Conservation (phyloP, 2,329 filamentous ascomycete genomes). For the Pseudogymnoascus sp. region DNA sequence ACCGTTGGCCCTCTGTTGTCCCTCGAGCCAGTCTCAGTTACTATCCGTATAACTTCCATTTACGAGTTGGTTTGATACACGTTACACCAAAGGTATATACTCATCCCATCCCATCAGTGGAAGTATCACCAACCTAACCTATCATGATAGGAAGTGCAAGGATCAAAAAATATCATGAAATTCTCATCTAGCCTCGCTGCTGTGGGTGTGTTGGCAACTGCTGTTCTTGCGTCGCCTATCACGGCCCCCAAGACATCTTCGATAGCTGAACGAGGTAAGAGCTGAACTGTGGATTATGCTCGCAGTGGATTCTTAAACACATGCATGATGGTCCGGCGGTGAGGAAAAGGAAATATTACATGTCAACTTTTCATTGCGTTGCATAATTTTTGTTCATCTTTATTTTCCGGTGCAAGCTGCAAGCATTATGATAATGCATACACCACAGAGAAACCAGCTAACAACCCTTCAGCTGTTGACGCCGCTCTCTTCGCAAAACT, state of each 20-base stretch:
- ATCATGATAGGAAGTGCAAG: not conserved
- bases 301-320: not conserved
- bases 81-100: not conserved
- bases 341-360: not conserved
- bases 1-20: not conserved
- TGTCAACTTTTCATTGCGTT: not conserved
- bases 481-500: slow-evolving; percentile 15
- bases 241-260: not conserved
- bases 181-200: not conserved
- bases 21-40: not conserved
- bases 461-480: slow-evolving; percentile 11
- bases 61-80: not conserved
- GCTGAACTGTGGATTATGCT: not conserved
- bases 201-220: not conserved
- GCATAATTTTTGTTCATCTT: not conserved
- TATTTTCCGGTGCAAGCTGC: not conserved
- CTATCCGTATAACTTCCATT: not conserved
- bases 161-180: not conserved
- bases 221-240: slow-evolving; percentile 1
- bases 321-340: not conserved
- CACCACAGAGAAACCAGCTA: not conserved
- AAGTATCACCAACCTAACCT: not conserved
- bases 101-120: not conserved
- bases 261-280: not conserved
- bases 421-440: not conserved